Evolutionary conservation across 768 basidiomycete genomes (phyloP).

Genomic region (Mycena metata): DNA sequence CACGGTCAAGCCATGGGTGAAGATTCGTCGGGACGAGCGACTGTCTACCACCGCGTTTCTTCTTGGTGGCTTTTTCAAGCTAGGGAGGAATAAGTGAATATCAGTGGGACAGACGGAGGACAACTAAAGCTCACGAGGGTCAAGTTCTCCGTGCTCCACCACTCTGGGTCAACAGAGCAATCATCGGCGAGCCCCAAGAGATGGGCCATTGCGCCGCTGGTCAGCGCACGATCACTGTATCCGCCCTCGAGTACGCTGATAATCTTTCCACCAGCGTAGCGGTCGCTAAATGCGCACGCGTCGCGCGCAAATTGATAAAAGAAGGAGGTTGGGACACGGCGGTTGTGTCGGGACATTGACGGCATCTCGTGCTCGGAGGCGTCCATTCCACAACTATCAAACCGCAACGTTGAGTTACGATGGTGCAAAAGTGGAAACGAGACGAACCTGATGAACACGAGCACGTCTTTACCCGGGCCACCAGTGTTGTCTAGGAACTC

Average conservation of each 20-base stretch:
- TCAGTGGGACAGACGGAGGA: not conserved
- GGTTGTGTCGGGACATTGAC: slow-evolving; percentile 92
- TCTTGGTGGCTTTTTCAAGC: slow-evolving; percentile 76
- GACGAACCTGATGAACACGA: slow-evolving; percentile 88
- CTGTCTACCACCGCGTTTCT: slow-evolving; percentile 64
- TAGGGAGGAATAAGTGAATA: slow-evolving; percentile 42
- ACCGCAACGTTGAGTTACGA: slow-evolving; percentile 6
- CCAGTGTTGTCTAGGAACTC: slow-evolving; percentile 80
- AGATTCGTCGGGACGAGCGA: slow-evolving; percentile 51
- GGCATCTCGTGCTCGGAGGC: slow-evolving; percentile 92
- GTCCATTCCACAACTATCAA: slow-evolving; percentile 90
- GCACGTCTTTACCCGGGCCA: slow-evolving; percentile 73
- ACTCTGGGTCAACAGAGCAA: slow-evolving; percentile 51
- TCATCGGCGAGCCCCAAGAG: slow-evolving; percentile 74
- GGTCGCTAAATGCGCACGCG: slow-evolving; percentile 71
- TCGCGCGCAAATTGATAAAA: slow-evolving; percentile 88
- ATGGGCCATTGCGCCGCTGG: slow-evolving; percentile 87
- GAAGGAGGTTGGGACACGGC: slow-evolving; percentile 90
- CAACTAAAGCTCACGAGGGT: slow-evolving; percentile 58
- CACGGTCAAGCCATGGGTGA: slow-evolving; percentile 72
- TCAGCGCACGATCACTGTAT: slow-evolving; percentile 91
- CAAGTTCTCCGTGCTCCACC: slow-evolving; percentile 79
- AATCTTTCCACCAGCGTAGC: slow-evolving; percentile 75
- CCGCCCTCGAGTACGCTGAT: slow-evolving; percentile 96
- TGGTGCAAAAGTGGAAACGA: not conserved